Percentiles rank a stretch among this genome's conserved stretches.
Evolutionary conservation across 2,329 filamentous ascomycete genomes (phyloP).

Genomic region (Teratosphaeria zuluensis): DNA sequence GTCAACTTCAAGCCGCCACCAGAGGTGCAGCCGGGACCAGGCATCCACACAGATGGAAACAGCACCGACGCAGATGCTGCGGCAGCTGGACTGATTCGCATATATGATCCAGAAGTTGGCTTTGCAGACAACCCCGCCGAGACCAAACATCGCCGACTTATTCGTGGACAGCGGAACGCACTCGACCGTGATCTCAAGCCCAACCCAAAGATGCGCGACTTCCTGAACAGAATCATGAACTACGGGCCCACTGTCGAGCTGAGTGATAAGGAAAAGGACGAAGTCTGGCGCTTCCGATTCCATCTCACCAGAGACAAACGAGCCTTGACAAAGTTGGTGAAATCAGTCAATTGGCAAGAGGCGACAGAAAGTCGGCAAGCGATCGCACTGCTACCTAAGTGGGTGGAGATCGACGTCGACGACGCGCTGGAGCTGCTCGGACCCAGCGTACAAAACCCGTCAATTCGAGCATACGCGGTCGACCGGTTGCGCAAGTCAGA

Average conservation of each 20-base stretch:
- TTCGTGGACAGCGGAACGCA: conserved; percentile 84
- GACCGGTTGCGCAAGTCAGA: conserved; percentile 84
- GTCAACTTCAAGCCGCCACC: conserved; percentile 69
- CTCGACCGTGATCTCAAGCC: conserved; percentile 92
- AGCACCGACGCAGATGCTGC: conserved; percentile 40
- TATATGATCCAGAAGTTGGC: conserved; percentile 90
- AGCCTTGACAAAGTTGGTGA: conserved; percentile 90
- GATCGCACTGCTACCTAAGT: conserved; percentile 78
- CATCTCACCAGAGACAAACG: conserved; percentile 83
- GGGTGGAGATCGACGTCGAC: conserved; percentile 95
- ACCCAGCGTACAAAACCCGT: conserved; percentile 78
- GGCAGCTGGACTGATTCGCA: conserved; percentile 60
- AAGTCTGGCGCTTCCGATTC: conserved; percentile 96
- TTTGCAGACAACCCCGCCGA: conserved; percentile 88
- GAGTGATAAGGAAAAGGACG: conserved; percentile 83
- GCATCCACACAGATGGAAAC: conserved; percentile 61
- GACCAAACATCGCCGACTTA: conserved; percentile 83
- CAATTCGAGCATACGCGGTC: conserved; percentile 86
- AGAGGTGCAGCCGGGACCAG: conserved; percentile 81
- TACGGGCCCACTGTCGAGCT: conserved; percentile 88
- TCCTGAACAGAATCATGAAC: conserved; percentile 79
- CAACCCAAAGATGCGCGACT: conserved; percentile 89
- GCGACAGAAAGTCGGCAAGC: conserved; percentile 77
- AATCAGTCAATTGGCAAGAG: conserved; percentile 92
- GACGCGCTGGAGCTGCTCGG: conserved; percentile 91